Evolutionary conservation across 2,329 filamentous ascomycete genomes (phyloP).

Genomic region (Sordariomycetes sp.): DNA sequence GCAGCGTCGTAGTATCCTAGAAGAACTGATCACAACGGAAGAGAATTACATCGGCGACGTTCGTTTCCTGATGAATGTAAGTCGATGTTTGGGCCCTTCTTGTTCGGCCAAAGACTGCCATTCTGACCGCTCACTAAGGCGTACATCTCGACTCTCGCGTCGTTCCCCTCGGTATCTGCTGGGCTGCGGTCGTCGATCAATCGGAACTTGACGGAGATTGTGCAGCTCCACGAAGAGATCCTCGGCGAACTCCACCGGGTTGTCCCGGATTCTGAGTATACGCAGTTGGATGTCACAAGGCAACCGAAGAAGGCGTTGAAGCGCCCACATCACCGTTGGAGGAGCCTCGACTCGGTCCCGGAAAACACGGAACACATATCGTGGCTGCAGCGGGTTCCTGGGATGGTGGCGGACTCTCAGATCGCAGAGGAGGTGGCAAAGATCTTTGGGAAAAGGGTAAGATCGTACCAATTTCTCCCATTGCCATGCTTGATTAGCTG

Average conservation of each 20-base stretch:
- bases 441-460: slow-evolving; percentile 45
- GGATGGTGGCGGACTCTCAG: slow-evolving; percentile 43
- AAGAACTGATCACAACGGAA: slow-evolving; percentile 78
- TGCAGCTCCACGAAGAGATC: slow-evolving; percentile 73
- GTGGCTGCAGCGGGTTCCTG: slow-evolving; percentile 32
- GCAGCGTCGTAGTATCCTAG: slow-evolving; percentile 65
- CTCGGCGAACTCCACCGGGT: slow-evolving; percentile 58
- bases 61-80: slow-evolving; percentile 73
- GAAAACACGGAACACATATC: slow-evolving; percentile 22
- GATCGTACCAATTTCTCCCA: slow-evolving; percentile 1
- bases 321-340: slow-evolving; percentile 28
- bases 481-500: neutral
- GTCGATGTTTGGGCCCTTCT: slow-evolving; percentile 12
- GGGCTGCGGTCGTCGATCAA: slow-evolving; percentile 62
- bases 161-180: slow-evolving; percentile 50
- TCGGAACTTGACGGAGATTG: slow-evolving; percentile 64
- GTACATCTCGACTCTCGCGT: slow-evolving; percentile 61
- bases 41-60: slow-evolving; percentile 81
- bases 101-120: neutral
- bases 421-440: slow-evolving; percentile 47
- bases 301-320: neutral
- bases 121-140: slow-evolving; percentile 37
- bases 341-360: slow-evolving; percentile 30
- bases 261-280: slow-evolving; percentile 56
- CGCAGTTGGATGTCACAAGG: slow-evolving; percentile 22